A percentile compares a stretch with the other conserved stretches of the same genome.
These are phyloP conservation scores for Ceratocystis papillata DNA, from an alignment of 2,329 filamentous ascomycete genomes.

Conservation along the genomic window DNA sequence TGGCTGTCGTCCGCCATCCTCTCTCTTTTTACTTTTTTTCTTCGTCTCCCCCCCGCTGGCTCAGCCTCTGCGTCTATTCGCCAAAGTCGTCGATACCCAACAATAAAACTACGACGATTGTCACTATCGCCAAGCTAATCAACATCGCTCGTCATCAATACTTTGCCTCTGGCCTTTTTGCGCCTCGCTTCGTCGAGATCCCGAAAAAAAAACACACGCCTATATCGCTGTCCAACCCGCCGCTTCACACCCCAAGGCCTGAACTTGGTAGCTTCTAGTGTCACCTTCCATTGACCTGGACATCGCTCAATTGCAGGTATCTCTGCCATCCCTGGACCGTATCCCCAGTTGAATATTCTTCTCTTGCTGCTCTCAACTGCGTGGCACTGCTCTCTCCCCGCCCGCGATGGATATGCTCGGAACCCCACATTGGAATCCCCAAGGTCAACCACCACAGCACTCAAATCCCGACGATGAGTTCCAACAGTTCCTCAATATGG, in stretches of 20 bases:
- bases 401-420: constrained; percentile 22
- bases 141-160: too few relatives aligned
- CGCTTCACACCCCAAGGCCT: not conserved
- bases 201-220: not conserved
- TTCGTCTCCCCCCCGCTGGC: too few relatives aligned
- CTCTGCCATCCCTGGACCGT: too few relatives aligned
- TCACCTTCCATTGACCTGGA: too few relatives aligned
- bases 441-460: constrained; percentile 44
- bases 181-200: not conserved
- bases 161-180: not conserved
- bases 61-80: not conserved
- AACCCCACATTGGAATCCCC: constrained; percentile 40
- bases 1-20: not conserved
- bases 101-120: not conserved
- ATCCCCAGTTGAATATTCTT: not conserved
- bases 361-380: not conserved
- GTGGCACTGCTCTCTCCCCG: not conserved
- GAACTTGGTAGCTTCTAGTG: not conserved
- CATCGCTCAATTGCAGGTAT: too few relatives aligned
- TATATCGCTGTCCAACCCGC: not conserved
- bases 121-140: not conserved
- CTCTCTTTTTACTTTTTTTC: not conserved
- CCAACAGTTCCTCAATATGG: constrained; percentile 53
- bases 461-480: constrained; percentile 49
- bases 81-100: not conserved